Evolutionary conservation across 2,329 filamentous ascomycete genomes (phyloP), one percentile per base, ranked within the genome.

Genomic region (Trematosphaeria pertusa): DNA sequence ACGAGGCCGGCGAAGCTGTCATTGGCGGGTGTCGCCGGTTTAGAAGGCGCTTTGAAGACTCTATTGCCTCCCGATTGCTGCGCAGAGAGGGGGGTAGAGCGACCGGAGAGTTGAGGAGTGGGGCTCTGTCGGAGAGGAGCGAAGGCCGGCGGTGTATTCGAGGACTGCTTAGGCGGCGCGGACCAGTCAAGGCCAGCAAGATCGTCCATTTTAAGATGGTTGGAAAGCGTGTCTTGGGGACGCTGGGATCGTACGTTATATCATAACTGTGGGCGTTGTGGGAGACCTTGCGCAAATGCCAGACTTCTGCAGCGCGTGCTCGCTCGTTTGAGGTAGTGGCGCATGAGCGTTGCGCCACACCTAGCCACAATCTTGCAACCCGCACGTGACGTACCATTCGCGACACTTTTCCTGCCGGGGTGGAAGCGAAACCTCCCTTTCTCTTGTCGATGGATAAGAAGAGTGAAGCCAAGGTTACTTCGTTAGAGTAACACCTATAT

Each of bases 1-100:
- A 91, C 78, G 40, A 94, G 77, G 61, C 86, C 88, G 63, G 89
- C 88, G 73, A 94, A 94, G 75, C 87, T 91, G 66, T 94, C 89
- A 48, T 73, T 75, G 15, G 70, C 70, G 20, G 73, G 70, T n/a
- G 72, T 74, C 36, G 80, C 74, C 5, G 81, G 72, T 26, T 85
- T 88, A 3, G 78, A 73, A 3, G 71, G 61, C 65, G 71, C 54
- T 76, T 85, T 69, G 69, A 71, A 48, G 56, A 73, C 62, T 54
- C 74, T 72, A 41, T 73, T 65, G 15, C 71, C 35, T 36, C 74
- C 75, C 2, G 74, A 72, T 19, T 71, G 71, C 43, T 77, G 70
- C 37, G 59, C 50, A 52, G 59, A 71, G 44, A 67, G 72, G 54
- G 65, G 70, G 28, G 59, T 75, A 43, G 61, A 75, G 50, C 62